These are phyloP conservation scores for Chionographis japonica DNA, from an alignment of 106 monocot genomes.

Conservation along the genomic window DNA sequence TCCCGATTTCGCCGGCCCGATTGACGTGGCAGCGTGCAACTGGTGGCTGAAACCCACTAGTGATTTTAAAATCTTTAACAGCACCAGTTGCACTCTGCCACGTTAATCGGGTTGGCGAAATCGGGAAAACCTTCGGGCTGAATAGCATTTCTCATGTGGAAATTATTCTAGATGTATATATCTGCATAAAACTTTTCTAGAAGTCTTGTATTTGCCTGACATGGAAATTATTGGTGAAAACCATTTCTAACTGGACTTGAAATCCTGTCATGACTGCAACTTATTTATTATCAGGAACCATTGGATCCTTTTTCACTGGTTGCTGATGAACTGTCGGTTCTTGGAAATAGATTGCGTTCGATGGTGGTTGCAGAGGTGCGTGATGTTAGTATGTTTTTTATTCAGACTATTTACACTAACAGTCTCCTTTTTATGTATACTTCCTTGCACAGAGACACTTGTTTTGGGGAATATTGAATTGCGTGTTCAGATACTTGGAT, in stretches of 20 bases:
- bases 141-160: too few relatives aligned
- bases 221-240: neutral
- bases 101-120: too few relatives aligned
- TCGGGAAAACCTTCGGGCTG: too few relatives aligned
- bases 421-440: neutral
- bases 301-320: constrained; percentile 90
- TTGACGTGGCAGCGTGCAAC: too few relatives aligned
- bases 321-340: constrained; percentile 78
- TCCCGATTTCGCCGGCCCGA: too few relatives aligned
- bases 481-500: neutral
- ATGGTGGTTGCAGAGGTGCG: constrained; percentile 82
- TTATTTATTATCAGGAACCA: constrained; percentile 37
- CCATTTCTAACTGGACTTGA: neutral
- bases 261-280: neutral
- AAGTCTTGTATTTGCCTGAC: too few relatives aligned
- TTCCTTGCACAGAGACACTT: neutral
- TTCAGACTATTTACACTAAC: neutral
- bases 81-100: too few relatives aligned
- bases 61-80: too few relatives aligned
- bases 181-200: neutral
- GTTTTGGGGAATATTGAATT: neutral
- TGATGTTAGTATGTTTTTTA: neutral
- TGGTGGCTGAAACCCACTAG: too few relatives aligned
- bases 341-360: constrained; percentile 72
- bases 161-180: too few relatives aligned